These are phyloP conservation scores for Podospora bellae-mahoneyi DNA, from an alignment of 495 filamentous ascomycete species.

Conservation along the genomic window DNA sequence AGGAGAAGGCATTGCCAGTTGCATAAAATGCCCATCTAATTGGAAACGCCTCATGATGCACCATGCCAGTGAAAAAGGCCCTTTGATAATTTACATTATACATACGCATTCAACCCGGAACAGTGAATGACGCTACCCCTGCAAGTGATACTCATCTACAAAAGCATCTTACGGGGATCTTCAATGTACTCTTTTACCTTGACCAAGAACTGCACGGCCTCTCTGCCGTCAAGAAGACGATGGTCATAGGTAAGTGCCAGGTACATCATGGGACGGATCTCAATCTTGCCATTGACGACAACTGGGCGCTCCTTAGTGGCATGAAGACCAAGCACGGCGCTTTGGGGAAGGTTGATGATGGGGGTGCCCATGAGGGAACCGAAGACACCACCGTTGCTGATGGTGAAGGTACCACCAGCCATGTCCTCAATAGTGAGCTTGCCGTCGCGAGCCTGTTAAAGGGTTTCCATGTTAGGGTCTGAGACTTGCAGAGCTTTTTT, in stretches of 20 bases:
- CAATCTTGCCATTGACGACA: slow-evolving; percentile 84
- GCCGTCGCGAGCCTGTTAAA: slow-evolving; percentile 76
- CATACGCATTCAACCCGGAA: background rate
- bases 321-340: slow-evolving; percentile 93
- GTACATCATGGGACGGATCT: slow-evolving; percentile 98
- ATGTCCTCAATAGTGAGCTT: slow-evolving; percentile 99
- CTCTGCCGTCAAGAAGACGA: slow-evolving; percentile 87
- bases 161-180: slow-evolving; percentile 87
- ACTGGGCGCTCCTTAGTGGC: slow-evolving; percentile 95
- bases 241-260: slow-evolving; percentile 97
- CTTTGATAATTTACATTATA: slow-evolving; percentile 28
- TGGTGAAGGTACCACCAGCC: slow-evolving; percentile 98
- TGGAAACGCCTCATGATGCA: slow-evolving; percentile 21
- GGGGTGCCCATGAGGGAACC: slow-evolving; percentile 88
- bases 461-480: slow-evolving; percentile 21
- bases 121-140: background rate
- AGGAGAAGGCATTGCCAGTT: background rate
- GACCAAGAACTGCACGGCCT: slow-evolving; percentile 94
- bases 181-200: slow-evolving; percentile 99
- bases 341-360: slow-evolving; percentile 98
- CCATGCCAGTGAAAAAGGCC: slow-evolving; percentile 9
- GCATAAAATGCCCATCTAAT: slow-evolving; percentile 20
- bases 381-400: slow-evolving; percentile 82
- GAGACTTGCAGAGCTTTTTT: background rate
- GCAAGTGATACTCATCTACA: background rate